Evolutionary conservation across 176 grass and related monocot species (phyloP).

Genomic region (Elaeis guineensis): DNA sequence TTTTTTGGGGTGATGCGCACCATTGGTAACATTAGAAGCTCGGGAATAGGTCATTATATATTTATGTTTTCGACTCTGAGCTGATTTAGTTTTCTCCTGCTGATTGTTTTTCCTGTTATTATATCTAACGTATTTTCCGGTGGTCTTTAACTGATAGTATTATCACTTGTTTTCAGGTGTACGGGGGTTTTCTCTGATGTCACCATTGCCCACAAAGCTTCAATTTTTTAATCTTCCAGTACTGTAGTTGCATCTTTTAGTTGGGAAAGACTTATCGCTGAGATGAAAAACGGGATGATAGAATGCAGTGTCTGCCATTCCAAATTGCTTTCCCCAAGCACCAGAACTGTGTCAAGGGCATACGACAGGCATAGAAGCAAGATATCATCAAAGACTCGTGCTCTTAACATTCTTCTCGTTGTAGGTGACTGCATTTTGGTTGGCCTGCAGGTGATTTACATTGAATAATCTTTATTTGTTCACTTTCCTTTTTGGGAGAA

Average conservation of each 20-base stretch:
- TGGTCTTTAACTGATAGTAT: background rate
- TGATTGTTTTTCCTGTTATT: background rate
- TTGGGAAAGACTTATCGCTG: background rate
- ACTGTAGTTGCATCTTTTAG: conserved; percentile 4
- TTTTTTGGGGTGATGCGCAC: no score
- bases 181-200: background rate
- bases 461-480: conserved; percentile 1
- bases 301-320: conserved; percentile 78
- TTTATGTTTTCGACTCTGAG: no score
- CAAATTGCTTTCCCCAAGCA: conserved; percentile 53
- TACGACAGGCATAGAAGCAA: conserved; percentile 81
- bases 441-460: conserved; percentile 65
- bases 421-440: conserved; percentile 84
- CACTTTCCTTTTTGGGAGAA: background rate
- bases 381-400: conserved; percentile 66
- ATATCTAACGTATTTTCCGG: background rate
- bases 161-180: background rate
- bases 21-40: no score
- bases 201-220: background rate
- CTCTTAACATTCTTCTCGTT: conserved; percentile 63
- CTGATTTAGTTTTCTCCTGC: no score
- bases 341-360: conserved; percentile 71
- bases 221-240: conserved; percentile 2
- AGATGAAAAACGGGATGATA: conserved; percentile 74
- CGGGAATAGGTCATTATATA: no score